Evolutionary conservation across 83 land plant species (phyloP).

Genomic region (Diphasiastrum complanatum): DNA sequence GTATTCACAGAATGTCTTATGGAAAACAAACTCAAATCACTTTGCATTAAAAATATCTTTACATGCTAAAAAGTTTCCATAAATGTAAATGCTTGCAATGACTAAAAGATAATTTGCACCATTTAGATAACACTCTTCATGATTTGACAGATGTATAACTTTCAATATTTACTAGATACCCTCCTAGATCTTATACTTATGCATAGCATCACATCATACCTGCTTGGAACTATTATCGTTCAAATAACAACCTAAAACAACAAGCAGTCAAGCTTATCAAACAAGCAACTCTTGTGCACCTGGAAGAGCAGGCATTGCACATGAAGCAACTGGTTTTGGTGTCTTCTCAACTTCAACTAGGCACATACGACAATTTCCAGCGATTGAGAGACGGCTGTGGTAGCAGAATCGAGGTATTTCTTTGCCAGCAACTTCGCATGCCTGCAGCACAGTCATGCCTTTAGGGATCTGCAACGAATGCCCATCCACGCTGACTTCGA

Average conservation of each 20-base stretch:
- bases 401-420: slow-evolving; percentile 96
- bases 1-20: no score
- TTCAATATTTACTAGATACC: no score
- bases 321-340: slow-evolving; percentile 99
- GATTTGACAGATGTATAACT: no score
- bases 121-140: no score
- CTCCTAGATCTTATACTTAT: no score
- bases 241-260: background rate
- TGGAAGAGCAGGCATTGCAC: slow-evolving; percentile 99
- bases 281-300: slow-evolving; percentile 33
- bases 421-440: slow-evolving; percentile 91
- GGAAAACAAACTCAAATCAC: no score
- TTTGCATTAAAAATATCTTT: no score
- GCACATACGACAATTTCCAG: slow-evolving; percentile 98
- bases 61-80: no score
- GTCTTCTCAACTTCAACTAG: slow-evolving; percentile 98
- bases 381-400: slow-evolving; percentile 87
- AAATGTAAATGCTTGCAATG: no score
- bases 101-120: no score
- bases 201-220: no score
- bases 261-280: background rate
- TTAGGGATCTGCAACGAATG: slow-evolving; percentile 74
- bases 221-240: no score
- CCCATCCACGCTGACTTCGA: slow-evolving; percentile 94
- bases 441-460: slow-evolving; percentile 94